These are phyloP conservation scores for Neobulgaria alba DNA, from an alignment of 2,329 filamentous ascomycete genomes.

Conservation along the genomic window DNA sequence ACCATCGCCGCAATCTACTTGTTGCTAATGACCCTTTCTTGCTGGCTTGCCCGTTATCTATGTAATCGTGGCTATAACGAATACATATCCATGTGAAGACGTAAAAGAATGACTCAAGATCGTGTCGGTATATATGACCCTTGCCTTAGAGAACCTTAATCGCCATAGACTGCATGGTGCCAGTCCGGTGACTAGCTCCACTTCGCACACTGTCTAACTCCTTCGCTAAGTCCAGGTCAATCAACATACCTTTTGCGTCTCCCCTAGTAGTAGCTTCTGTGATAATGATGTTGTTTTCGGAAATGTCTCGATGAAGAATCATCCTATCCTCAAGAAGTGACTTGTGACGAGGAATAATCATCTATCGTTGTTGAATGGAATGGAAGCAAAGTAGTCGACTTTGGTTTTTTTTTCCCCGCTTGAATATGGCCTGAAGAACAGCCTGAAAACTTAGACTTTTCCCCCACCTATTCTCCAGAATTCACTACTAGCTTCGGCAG, in stretches of 20 bases:
- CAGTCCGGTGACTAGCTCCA: conserved; percentile 12
- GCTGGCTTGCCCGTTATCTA: conserved; percentile 10
- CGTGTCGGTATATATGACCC: conserved; percentile 24
- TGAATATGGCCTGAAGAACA: too few relatives aligned
- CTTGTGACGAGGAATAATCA: too few relatives aligned
- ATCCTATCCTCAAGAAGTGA: conserved; percentile 27
- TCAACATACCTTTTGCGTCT: conserved; percentile 12
- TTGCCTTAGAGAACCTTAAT: conserved; percentile 12
- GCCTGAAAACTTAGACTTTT: too few relatives aligned
- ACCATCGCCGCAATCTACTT: conserved; percentile 17
- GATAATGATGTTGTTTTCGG: conserved; percentile 33
- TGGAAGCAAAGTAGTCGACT: too few relatives aligned
- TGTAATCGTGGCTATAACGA: conserved; percentile 13
- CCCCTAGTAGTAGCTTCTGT: conserved; percentile 6
- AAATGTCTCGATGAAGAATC: conserved; percentile 33
- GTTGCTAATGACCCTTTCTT: too few relatives aligned
- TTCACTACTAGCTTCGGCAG: too few relatives aligned
- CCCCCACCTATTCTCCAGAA: too few relatives aligned
- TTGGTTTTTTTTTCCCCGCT: too few relatives aligned
- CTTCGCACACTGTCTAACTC: conserved; percentile 12
- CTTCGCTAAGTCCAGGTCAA: conserved; percentile 16
- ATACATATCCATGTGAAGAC: conserved; percentile 26
- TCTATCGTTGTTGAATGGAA: too few relatives aligned
- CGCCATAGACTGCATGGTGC: conserved; percentile 13
- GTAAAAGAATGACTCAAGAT: conserved; percentile 30